phyloP scores from a whole-genome alignment of 2,329 filamentous ascomycete species.

The Colletotrichum abscissum region DNA sequence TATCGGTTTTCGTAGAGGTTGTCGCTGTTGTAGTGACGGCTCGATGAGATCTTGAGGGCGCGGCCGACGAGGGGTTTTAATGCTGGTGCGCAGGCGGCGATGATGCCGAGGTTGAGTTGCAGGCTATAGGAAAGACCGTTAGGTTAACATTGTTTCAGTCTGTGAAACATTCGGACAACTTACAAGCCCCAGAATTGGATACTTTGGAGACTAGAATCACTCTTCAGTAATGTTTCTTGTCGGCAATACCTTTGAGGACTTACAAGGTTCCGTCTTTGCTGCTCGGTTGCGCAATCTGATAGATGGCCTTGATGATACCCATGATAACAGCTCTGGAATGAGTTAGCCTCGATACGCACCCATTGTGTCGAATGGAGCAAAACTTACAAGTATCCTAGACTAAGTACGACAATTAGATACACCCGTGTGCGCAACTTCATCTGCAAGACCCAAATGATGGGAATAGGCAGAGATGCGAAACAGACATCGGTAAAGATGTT shows the following conservation, averaged over 20 bases:
- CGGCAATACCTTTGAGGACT: neutral
- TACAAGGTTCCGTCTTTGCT: constrained; percentile 48
- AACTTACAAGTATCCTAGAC: constrained; percentile 53
- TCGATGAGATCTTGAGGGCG: constrained; percentile 42
- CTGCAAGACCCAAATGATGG: constrained; percentile 54
- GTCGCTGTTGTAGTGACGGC: constrained; percentile 9
- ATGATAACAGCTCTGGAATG: constrained; percentile 49
- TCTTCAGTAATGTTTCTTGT: neutral
- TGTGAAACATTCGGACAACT: constrained; percentile 35
- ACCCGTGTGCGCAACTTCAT: constrained; percentile 50
- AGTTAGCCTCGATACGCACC: neutral
- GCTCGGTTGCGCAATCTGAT: constrained; percentile 47
- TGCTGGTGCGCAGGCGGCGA: constrained; percentile 52
- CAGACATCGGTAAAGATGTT: constrained; percentile 57
- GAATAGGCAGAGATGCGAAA: constrained; percentile 54
- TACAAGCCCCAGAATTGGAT: constrained; percentile 49
- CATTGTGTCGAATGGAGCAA: constrained; percentile 1
- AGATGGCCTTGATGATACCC: constrained; percentile 52
- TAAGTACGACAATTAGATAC: constrained; percentile 53
- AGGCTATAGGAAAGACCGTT: constrained; percentile 42
- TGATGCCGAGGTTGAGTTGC: constrained; percentile 53
- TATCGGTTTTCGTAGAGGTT: constrained; percentile 31
- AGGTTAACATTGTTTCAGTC: neutral
- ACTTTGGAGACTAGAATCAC: constrained; percentile 34
- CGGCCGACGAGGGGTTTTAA: constrained; percentile 49